Conservation (phyloP, 306 rosid genomes). For the Macrotyloma uniflorum region DNA sequence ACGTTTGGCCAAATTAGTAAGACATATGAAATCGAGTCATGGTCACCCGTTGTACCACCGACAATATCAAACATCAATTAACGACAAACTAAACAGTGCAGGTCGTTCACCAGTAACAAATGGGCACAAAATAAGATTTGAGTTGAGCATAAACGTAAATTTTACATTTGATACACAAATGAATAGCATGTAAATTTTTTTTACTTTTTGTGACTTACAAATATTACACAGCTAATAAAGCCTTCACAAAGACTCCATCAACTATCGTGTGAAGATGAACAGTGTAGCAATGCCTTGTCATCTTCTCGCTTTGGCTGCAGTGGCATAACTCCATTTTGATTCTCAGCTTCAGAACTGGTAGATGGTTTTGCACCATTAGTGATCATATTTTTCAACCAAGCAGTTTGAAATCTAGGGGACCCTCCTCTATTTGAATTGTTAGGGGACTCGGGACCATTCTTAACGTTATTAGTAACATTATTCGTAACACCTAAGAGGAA, state of each 20-base stretch:
- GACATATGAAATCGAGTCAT: too few species aligned
- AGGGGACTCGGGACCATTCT: slow-evolving; percentile 55
- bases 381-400: slow-evolving; percentile 86
- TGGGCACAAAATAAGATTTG: slow-evolving; percentile 41
- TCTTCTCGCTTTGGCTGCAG: slow-evolving; percentile 45
- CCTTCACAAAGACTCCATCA: slow-evolving; percentile 43
- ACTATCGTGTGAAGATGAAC: slow-evolving; percentile 44
- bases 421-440: slow-evolving; percentile 69
- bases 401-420: slow-evolving; percentile 71
- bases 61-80: too few species aligned
- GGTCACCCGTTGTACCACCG: too few species aligned
- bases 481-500: slow-evolving; percentile 79
- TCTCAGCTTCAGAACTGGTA: slow-evolving; percentile 71
- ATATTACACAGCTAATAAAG: slow-evolving; percentile 44
- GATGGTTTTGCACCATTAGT: slow-evolving; percentile 88
- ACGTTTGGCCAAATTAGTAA: too few species aligned
- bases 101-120: too few species aligned
- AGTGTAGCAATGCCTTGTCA: slow-evolving; percentile 42
- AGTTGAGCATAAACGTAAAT: slow-evolving; percentile 52
- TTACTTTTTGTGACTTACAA: slow-evolving; percentile 41
- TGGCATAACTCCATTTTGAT: slow-evolving; percentile 50
- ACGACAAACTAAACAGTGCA: too few species aligned
- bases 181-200: slow-evolving; percentile 48
- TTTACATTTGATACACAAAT: slow-evolving; percentile 62
- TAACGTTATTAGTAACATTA: slow-evolving; percentile 69